A percentile compares a stretch with the other conserved stretches of the same genome.
These are phyloP conservation scores for Cadophora sp. DNA, from an alignment of 2,329 filamentous ascomycete species.

Conservation along the genomic window DNA sequence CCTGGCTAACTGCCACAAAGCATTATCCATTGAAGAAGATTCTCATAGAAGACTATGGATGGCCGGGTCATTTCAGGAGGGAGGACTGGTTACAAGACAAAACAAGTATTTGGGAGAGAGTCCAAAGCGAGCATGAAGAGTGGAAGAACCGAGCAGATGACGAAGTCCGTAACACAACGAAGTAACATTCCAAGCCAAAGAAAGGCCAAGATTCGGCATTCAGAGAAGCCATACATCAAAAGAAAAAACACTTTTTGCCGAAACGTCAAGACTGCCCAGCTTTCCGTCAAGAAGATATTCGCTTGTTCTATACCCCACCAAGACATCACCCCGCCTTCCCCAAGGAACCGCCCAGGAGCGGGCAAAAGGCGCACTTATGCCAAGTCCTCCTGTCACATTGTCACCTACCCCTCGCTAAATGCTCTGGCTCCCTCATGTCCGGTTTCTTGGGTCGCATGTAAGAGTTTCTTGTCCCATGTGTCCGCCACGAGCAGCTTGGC, in stretches of 20 bases:
- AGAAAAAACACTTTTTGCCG: no score
- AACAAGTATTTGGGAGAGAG: neutral
- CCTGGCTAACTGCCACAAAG: no score
- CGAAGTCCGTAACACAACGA: no score
- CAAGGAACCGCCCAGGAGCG: constrained; percentile 6
- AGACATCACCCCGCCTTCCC: constrained; percentile 8
- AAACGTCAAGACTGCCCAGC: neutral
- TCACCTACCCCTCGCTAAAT: neutral
- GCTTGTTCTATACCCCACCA: neutral
- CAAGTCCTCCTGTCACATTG: neutral
- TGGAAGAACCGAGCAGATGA: neutral
- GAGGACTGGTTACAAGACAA: neutral
- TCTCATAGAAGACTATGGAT: neutral
- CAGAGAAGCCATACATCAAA: no score
- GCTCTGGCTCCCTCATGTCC: neutral
- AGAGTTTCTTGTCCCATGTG: no score
- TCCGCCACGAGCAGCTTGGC: neutral
- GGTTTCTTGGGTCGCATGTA: neutral
- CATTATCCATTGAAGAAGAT: neutral
- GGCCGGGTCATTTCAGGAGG: neutral
- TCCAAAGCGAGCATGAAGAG: neutral
- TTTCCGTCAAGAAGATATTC: neutral
- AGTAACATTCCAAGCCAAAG: no score
- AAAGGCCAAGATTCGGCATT: no score
- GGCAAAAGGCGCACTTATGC: constrained; percentile 1